A percentile compares a stretch with the other conserved stretches of the same genome.
Evolutionary conservation across 768 basidiomycete genomes (phyloP).

Genomic region (Phlebiopsis flavidoalba): DNA sequence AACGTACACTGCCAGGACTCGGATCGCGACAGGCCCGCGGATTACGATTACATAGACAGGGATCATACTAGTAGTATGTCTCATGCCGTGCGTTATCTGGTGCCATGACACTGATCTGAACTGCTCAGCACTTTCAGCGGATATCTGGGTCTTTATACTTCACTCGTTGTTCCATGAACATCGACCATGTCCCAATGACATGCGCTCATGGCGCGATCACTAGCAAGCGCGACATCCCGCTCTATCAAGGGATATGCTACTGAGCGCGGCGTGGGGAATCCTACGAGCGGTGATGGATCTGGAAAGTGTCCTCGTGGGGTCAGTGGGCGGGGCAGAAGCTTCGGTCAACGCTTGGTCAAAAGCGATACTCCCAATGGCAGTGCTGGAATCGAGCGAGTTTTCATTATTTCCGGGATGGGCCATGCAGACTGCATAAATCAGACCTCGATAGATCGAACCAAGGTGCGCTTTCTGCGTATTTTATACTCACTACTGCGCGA

Average conservation of each 20-base stretch:
- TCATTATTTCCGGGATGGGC: constrained; percentile 82
- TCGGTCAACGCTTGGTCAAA: constrained; percentile 17
- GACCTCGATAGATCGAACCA: background rate
- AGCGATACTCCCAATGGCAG: background rate
- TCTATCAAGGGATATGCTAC: constrained; percentile 47
- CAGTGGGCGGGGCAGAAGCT: constrained; percentile 59
- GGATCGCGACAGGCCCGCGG: too few relatives aligned
- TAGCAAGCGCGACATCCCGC: constrained; percentile 29
- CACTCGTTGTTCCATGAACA: constrained; percentile 1
- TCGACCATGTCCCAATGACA: constrained; percentile 23
- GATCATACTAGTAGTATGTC: background rate
- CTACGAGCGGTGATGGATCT: constrained; percentile 19
- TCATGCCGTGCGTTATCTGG: background rate
- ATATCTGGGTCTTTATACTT: background rate
- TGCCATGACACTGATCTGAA: background rate
- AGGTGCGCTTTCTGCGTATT: background rate
- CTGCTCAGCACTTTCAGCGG: background rate
- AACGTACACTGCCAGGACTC: too few relatives aligned
- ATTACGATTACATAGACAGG: background rate
- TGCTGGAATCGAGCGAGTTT: constrained; percentile 39
- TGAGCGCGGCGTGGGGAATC: constrained; percentile 34
- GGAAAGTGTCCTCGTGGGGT: constrained; percentile 44
- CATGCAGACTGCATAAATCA: constrained; percentile 33
- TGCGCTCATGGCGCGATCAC: constrained; percentile 26
- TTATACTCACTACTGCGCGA: background rate